These are phyloP conservation scores for Ophiostoma perfectum DNA, from an alignment of 2,329 filamentous ascomycete genomes.

Conservation along the genomic window DNA sequence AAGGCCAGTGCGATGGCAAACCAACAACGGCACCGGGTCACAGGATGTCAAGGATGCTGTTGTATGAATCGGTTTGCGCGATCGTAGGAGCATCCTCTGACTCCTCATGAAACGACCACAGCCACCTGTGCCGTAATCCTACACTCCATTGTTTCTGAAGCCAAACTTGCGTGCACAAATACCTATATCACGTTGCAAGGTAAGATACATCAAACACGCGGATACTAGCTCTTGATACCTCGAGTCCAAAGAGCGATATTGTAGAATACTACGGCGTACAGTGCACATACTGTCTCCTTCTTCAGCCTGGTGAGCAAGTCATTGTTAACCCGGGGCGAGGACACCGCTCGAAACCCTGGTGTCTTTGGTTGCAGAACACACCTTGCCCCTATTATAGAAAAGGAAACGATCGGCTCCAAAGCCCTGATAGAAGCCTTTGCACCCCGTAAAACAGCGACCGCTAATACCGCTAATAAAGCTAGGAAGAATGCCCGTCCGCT, in stretches of 20 bases:
- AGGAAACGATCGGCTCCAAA: neutral
- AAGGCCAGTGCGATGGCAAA: neutral
- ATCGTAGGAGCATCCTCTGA: neutral
- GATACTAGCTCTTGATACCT: neutral
- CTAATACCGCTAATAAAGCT: neutral
- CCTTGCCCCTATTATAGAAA: neutral
- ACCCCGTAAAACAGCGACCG: neutral
- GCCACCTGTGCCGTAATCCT: neutral
- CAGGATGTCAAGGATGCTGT: neutral
- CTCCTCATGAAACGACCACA: neutral
- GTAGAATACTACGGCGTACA: neutral
- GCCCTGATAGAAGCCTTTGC: slow-evolving; percentile 2
- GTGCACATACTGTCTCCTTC: too few relatives aligned
- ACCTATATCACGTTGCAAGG: neutral
- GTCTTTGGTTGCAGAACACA: neutral
- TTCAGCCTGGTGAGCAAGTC: too few relatives aligned
- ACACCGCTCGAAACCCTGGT: slow-evolving; percentile 1
- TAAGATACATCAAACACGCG: neutral
- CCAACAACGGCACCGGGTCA: neutral
- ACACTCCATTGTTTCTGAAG: neutral
- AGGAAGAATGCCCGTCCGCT: slow-evolving; percentile 3
- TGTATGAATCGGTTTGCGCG: neutral
- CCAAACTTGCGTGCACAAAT: neutral
- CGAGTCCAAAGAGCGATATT: neutral
- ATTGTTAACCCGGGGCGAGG: neutral